Base-by-base conservation (phyloP, 208 protist species). In the Crithidia thermophila region DNA sequence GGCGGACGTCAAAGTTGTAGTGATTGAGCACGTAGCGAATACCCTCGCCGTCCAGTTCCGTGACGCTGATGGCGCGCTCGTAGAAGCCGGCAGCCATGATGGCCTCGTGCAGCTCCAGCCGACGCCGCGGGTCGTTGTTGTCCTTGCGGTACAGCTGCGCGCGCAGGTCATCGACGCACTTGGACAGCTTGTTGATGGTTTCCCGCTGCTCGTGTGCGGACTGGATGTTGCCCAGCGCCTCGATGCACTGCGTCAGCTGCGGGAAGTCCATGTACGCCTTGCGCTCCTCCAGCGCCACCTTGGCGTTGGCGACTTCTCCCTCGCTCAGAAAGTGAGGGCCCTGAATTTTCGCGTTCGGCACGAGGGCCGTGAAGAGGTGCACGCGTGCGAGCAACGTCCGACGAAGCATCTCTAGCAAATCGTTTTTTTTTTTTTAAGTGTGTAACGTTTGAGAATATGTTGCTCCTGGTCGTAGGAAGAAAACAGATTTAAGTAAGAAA, bases 31-130 rank as follows among this genome's bases (percentile, higher is more conserved):
- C 85, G 77, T 94, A 97, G 23, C 91, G 80, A 31, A 85, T 80
- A 14, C 60, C 67, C 68, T 94, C 88, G 20, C 88, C 88, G 36
- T 91, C 81, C 8, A 94, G 76, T 30, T 84, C 75, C n/a, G 65
- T 93, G 0, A 68, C 49, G 52, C 66, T 88, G 25, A 85, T 81
- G 16, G 75, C 74, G 9, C 88, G 79, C 40, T 85, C 75, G 66
- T 96, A 94, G 68, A 91, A 96, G 31, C 91, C 91, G 3, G 84
- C 82, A 10, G 84, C 91, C 91, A 96, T 96, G 62, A 96, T 88
- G n/a, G 81, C 81, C 56, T 96, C 88, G 57, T 96, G 91, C 4
- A 96, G 51, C 66, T 94, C 81, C 21, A 94, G 71, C 10, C 91
- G 88, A 11, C 77, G 70, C 20, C 81, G 77, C 20, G 88, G 81